These are phyloP conservation scores for Alternaria sp. DNA, from an alignment of 2,329 filamentous ascomycete genomes.

Conservation along the genomic window DNA sequence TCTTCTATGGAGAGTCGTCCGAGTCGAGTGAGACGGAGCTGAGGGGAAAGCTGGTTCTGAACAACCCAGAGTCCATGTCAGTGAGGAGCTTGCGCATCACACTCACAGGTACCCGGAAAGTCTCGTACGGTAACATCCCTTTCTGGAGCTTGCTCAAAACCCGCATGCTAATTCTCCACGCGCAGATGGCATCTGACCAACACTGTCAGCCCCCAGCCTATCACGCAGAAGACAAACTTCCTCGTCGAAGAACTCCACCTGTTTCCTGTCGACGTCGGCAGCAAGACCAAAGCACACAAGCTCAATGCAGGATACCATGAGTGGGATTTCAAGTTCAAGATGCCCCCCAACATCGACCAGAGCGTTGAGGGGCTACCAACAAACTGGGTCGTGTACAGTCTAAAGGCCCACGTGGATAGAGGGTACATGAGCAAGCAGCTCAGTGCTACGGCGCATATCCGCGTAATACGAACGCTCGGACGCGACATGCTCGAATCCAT, in stretches of 20 bases:
- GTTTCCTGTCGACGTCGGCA: constrained; percentile 53
- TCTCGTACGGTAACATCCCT: constrained; percentile 50
- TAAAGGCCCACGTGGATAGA: constrained; percentile 88
- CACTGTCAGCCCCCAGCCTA: constrained; percentile 53
- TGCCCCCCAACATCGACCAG: constrained; percentile 68
- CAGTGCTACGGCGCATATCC: constrained; percentile 72
- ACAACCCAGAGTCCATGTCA: constrained; percentile 57
- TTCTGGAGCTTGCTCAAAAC: not conserved
- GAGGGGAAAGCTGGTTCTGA: constrained; percentile 57
- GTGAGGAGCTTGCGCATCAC: constrained; percentile 58
- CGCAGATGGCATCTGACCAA: constrained; percentile 50
- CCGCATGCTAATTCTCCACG: constrained; percentile 24
- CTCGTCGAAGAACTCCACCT: constrained; percentile 56
- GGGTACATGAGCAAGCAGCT: constrained; percentile 91
- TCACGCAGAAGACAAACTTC: constrained; percentile 58
- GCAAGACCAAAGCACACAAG: constrained; percentile 55
- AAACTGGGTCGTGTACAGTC: constrained; percentile 85
- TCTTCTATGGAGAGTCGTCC: constrained; percentile 59
- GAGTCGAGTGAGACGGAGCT: constrained; percentile 57
- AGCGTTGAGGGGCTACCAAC: constrained; percentile 89
- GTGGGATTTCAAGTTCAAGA: constrained; percentile 60
- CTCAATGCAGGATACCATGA: constrained; percentile 60
- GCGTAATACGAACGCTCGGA: constrained; percentile 59
- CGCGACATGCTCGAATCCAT: constrained; percentile 74
- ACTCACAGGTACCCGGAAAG: constrained; percentile 59